Conservation (phyloP, 345 rosid species). For the Lepidium aucheri region DNA sequence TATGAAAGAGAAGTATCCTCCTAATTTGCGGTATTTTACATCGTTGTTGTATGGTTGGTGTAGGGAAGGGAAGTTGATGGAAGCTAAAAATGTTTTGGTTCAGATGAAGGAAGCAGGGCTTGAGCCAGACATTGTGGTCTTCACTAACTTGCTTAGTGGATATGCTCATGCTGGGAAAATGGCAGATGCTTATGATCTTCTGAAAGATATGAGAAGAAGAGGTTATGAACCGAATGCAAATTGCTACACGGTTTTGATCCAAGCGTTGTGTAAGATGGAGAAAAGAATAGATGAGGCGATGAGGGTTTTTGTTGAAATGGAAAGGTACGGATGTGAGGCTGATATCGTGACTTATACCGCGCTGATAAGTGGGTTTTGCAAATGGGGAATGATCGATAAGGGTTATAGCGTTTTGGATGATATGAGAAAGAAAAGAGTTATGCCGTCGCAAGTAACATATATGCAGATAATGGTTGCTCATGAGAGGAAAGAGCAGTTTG, state of each 20-base stretch:
- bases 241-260: slow-evolving; percentile 76
- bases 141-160: slow-evolving; percentile 73
- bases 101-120: slow-evolving; percentile 83
- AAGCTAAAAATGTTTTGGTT: slow-evolving; percentile 76
- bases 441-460: slow-evolving; percentile 55
- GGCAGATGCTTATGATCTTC: slow-evolving; percentile 66
- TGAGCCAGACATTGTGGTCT: slow-evolving; percentile 84
- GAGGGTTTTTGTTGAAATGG: slow-evolving; percentile 73
- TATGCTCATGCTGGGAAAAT: slow-evolving; percentile 65
- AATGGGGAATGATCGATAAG: slow-evolving; percentile 57
- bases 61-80: slow-evolving; percentile 72
- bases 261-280: slow-evolving; percentile 58
- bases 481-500: slow-evolving; percentile 81
- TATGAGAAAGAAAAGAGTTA: slow-evolving; percentile 50
- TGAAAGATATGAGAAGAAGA: slow-evolving; percentile 74
- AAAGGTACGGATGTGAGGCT: slow-evolving; percentile 59
- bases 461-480: slow-evolving; percentile 83
- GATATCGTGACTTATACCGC: slow-evolving; percentile 71
- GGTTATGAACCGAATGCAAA: slow-evolving; percentile 64
- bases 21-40: slow-evolving; percentile 62
- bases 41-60: slow-evolving; percentile 94
- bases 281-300: slow-evolving; percentile 78
- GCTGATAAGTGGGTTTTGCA: slow-evolving; percentile 81
- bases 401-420: slow-evolving; percentile 55
- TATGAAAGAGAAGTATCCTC: slow-evolving; percentile 51